Evolutionary conservation across 495 filamentous ascomycete genomes (phyloP).

Genomic region (Lophiotrema nucula): DNA sequence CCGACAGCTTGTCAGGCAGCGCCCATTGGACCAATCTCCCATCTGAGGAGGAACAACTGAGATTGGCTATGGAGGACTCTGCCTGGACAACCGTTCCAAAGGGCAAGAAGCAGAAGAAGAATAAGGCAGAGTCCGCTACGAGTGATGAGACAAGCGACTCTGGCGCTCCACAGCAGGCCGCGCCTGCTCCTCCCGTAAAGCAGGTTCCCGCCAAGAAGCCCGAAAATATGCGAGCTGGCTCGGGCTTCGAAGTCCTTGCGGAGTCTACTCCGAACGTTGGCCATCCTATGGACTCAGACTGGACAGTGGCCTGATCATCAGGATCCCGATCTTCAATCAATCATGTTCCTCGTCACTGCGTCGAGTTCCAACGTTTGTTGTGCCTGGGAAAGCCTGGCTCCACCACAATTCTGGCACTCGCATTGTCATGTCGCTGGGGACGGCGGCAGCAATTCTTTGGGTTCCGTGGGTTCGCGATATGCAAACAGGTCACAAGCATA

Average conservation of each 20-base stretch:
- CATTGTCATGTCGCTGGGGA: too few relatives aligned
- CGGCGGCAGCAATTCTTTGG: too few relatives aligned
- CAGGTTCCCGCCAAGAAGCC: not conserved
- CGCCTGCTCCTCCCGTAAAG: conserved; percentile 17
- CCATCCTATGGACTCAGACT: conserved; percentile 58
- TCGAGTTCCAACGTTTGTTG: too few relatives aligned
- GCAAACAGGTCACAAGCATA: too few relatives aligned
- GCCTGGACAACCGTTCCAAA: conserved; percentile 75
- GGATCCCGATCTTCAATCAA: too few relatives aligned
- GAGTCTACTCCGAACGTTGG: conserved; percentile 2
- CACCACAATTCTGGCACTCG: too few relatives aligned
- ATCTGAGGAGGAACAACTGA: conserved; percentile 84
- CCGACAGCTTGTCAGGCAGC: conserved; percentile 26
- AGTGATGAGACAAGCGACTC: conserved; percentile 35
- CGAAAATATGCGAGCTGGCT: conserved; percentile 1
- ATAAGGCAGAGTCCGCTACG: conserved; percentile 47
- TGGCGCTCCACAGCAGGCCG: not conserved
- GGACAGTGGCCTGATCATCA: conserved; percentile 48
- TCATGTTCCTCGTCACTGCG: too few relatives aligned
- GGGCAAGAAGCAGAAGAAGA: conserved; percentile 58
- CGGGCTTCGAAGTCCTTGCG: conserved; percentile 8
- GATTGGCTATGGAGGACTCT: conserved; percentile 61
- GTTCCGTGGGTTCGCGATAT: too few relatives aligned
- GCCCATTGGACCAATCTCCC: conserved; percentile 58
- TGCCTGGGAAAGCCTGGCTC: too few relatives aligned